phyloP scores from a whole-genome alignment of 2,329 filamentous ascomycete genomes.

The Talaromyces rugulosus region DNA sequence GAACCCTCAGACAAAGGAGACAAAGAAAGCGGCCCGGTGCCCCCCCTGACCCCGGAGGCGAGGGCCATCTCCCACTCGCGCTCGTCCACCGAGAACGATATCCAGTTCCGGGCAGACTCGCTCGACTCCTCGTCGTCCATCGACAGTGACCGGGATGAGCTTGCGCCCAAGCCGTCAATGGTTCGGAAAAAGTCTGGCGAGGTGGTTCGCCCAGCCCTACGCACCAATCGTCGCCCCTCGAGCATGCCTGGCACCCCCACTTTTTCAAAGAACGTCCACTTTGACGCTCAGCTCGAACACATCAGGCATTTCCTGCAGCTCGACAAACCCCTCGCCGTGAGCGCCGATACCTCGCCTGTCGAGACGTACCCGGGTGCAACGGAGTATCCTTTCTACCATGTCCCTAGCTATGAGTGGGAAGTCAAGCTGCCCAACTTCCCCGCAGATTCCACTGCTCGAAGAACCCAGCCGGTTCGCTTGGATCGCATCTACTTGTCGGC shows the following conservation, averaged over 20 bases:
- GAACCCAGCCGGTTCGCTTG: conserved; percentile 63
- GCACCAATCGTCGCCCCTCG: conserved; percentile 72
- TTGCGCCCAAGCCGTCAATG: conserved; percentile 74
- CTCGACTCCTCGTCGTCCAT: conserved; percentile 36
- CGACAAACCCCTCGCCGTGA: conserved; percentile 92
- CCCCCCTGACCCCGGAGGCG: conserved; percentile 8
- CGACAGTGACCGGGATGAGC: conserved; percentile 47
- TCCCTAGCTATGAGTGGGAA: conserved; percentile 70
- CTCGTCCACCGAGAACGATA: conserved; percentile 50
- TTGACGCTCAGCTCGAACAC: conserved; percentile 93
- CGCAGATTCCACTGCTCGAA: conserved; percentile 53
- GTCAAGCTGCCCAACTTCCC: conserved; percentile 83
- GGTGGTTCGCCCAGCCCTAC: conserved; percentile 85
- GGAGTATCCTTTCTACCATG: conserved; percentile 78
- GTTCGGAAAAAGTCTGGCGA: conserved; percentile 98
- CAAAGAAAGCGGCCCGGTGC: not conserved
- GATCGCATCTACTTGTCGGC: conserved; percentile 82
- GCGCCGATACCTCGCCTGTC: conserved; percentile 84
- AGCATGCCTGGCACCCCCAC: conserved; percentile 98
- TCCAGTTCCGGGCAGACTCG: conserved; percentile 40
- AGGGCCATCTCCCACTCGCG: conserved; percentile 12
- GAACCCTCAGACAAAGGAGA: conserved; percentile 32
- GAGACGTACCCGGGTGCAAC: conserved; percentile 81
- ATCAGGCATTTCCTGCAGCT: conserved; percentile 94
- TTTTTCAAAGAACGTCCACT: conserved; percentile 96